Evolutionary conservation across 495 filamentous ascomycete species (phyloP).

Genomic region (Cudoniella acicularis): DNA sequence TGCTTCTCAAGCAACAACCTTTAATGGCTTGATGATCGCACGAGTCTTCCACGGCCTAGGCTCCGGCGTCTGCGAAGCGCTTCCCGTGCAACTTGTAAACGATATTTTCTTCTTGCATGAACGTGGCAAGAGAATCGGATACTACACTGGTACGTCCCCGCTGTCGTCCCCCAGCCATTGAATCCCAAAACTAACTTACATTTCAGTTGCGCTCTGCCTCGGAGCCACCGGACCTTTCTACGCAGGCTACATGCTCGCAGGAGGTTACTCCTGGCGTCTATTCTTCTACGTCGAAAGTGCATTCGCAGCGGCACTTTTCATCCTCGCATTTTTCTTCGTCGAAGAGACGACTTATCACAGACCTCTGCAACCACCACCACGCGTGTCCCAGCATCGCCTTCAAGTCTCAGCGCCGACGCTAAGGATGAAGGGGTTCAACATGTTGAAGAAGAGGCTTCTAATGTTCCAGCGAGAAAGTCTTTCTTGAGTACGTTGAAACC

Average conservation of each 20-base stretch:
- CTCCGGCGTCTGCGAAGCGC: slow-evolving; percentile 57
- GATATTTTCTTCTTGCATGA: slow-evolving; percentile 66
- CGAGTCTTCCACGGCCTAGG: slow-evolving; percentile 55
- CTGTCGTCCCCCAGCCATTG: neutral
- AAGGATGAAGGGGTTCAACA: slow-evolving; percentile 22
- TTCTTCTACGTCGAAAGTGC: slow-evolving; percentile 65
- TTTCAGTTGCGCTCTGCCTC: slow-evolving; percentile 53
- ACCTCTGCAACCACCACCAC: slow-evolving; percentile 10
- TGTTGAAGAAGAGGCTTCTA: slow-evolving; percentile 6
- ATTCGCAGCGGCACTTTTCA: slow-evolving; percentile 49
- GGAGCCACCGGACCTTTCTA: slow-evolving; percentile 56
- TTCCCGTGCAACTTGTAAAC: slow-evolving; percentile 62
- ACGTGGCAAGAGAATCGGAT: slow-evolving; percentile 53
- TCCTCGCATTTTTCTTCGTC: slow-evolving; percentile 58
- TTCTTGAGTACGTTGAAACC: slow-evolving; percentile 42
- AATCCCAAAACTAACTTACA: neutral
- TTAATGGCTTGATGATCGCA: slow-evolving; percentile 48
- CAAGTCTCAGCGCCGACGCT: slow-evolving; percentile 24
- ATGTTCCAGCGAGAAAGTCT: slow-evolving; percentile 34
- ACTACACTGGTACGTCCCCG: slow-evolving; percentile 47
- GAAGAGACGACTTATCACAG: slow-evolving; percentile 60
- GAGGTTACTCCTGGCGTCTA: slow-evolving; percentile 58
- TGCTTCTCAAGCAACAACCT: slow-evolving; percentile 48
- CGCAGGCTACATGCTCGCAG: slow-evolving; percentile 61
- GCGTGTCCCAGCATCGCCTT: slow-evolving; percentile 2